Percentiles rank a stretch among this genome's conserved stretches.
Evolutionary conservation across 805 yeast species (phyloP).

Genomic region (Candida insectorum): DNA sequence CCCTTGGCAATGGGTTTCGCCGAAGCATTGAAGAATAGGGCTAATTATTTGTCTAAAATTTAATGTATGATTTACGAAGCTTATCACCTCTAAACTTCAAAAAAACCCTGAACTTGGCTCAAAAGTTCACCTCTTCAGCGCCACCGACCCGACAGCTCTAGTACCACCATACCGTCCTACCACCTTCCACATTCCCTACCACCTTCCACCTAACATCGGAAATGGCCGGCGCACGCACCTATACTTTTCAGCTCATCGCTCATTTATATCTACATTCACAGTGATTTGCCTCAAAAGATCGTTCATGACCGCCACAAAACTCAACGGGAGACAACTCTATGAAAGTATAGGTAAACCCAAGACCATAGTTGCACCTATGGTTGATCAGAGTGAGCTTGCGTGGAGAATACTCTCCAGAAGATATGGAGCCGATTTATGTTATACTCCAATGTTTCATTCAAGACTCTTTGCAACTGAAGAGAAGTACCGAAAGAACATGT

Average conservation of each 20-base stretch:
- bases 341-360: slow-evolving; percentile 70
- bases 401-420: slow-evolving; percentile 86
- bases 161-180: too few relatives aligned
- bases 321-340: slow-evolving; percentile 64
- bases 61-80: too few relatives aligned
- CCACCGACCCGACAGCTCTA: too few relatives aligned
- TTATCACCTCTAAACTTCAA: too few relatives aligned
- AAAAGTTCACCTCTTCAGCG: too few relatives aligned
- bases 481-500: slow-evolving; percentile 74
- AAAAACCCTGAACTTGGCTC: too few relatives aligned
- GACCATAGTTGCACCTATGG: slow-evolving; percentile 97
- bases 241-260: background rate
- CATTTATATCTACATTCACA: too few relatives aligned
- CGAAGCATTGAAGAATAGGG: slow-evolving; percentile 68
- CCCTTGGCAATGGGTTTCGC: slow-evolving; percentile 78
- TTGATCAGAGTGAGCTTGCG: slow-evolving; percentile 92
- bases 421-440: slow-evolving; percentile 91
- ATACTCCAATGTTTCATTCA: slow-evolving; percentile 97
- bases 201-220: too few relatives aligned
- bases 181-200: too few relatives aligned
- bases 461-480: slow-evolving; percentile 80
- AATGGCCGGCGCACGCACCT: too few relatives aligned
- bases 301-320: slow-evolving; percentile 3
- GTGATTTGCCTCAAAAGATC: too few relatives aligned
- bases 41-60: slow-evolving; percentile 16